These are phyloP conservation scores for Craspedostauros australis DNA, from an alignment of 108 stramenopile species.

Conservation along the genomic window DNA sequence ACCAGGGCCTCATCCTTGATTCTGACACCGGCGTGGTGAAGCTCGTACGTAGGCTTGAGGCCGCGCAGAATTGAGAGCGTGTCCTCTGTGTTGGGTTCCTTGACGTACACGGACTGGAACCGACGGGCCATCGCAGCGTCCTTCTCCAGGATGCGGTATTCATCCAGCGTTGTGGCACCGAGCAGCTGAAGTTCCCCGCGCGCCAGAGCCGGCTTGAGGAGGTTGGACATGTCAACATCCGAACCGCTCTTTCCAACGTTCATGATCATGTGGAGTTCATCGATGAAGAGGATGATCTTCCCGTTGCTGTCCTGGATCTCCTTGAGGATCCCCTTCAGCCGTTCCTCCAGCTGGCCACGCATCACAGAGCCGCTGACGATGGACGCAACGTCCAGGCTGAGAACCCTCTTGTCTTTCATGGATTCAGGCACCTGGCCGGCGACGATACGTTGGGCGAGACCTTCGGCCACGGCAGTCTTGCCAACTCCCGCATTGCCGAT, in stretches of 20 bases:
- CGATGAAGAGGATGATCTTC: constrained; percentile 90
- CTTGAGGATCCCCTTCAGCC: constrained; percentile 84
- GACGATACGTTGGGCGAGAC: constrained; percentile 71
- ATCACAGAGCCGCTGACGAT: constrained; percentile 91
- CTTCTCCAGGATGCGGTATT: constrained; percentile 91
- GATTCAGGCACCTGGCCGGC: constrained; percentile 55
- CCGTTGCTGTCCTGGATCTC: constrained; percentile 80
- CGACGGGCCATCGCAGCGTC: constrained; percentile 94
- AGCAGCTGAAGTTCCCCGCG: constrained; percentile 93
- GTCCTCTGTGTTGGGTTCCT: constrained; percentile 89
- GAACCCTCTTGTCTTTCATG: constrained; percentile 72
- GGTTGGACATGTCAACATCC: constrained; percentile 74
- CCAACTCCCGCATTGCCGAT: constrained; percentile 65
- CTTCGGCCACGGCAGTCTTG: constrained; percentile 78
- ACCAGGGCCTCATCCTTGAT: constrained; percentile 94
- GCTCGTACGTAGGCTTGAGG: constrained; percentile 85
- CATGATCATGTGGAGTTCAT: constrained; percentile 95
- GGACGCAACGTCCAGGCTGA: constrained; percentile 82
- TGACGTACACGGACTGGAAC: constrained; percentile 91
- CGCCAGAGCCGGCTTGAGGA: constrained; percentile 92
- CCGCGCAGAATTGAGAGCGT: constrained; percentile 93
- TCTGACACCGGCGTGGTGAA: constrained; percentile 86
- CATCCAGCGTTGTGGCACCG: constrained; percentile 94
- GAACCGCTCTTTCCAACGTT: constrained; percentile 66
- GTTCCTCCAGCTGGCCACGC: constrained; percentile 95